Evolutionary conservation across 31 red algal species (phyloP), one percentile per base, ranked within the genome.

Genomic region (Asparagopsis taxiformis): DNA sequence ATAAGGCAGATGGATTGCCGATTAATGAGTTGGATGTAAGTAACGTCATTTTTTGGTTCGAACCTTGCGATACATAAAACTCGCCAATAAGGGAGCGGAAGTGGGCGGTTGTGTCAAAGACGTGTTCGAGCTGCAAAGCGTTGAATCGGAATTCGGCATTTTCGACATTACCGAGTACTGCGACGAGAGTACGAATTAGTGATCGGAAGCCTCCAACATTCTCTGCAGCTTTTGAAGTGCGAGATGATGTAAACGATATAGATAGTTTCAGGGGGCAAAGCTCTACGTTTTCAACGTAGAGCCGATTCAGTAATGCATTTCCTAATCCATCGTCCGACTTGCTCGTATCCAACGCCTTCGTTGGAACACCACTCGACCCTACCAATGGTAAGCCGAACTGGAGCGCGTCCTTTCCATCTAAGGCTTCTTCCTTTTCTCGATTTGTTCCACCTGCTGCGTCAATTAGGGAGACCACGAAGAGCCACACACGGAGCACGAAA

Each of bases 111-210:
- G 89, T 88, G 62, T 98, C 95, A 65, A 93, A 98, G 36, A 87
- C 87, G 61, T 98, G 89, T 7, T 80, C 84, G 15, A 98, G 75
- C 68, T 98, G 73, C 33, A 98, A 67, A 41, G 95, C 95, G 62
- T 93, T 98, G 52, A 98, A 91, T 3, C 90, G 72, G 48, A 98
- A 91, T 41, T 98, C 95, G 10, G 95, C 95, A 53, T 94, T 91
- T 54, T 98, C 95, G 21, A 98, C 95, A 77, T 98, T 98, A 31
- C 95, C 95, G 22, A 98, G 48, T 29, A 92, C 82, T 15, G 95
- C 95, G 2, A 98, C 77, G 25, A 98, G 58, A 15, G 91, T 94
- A 51, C 95, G 69, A 24, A 98, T 93, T 8, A 93, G 34, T 23
- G 72, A 82, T 22, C 89, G 60, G 35, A 94, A 98, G 21, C 86